Base-by-base conservation (phyloP, 2,329 filamentous ascomycete species). In the Blastomyces silverae region DNA sequence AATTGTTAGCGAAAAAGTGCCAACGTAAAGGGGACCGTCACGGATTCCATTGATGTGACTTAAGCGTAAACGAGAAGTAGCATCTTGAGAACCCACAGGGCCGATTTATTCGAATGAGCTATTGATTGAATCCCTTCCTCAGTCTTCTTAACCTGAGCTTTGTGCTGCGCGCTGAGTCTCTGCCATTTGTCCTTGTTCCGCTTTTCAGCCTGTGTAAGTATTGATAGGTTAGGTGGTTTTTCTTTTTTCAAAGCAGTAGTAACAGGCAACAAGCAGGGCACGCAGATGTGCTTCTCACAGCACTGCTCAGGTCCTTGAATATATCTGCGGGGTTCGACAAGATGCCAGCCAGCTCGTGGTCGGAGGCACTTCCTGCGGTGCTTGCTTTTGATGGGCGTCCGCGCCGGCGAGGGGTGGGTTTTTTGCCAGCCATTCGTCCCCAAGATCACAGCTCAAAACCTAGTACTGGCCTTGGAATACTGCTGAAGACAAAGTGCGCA, bases 151-250 rank as follows among this genome's bases (percentile, higher is more conserved):
- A 69, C 62, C 37, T 39, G 37, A 25, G 62, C 52, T 37, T 64
- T 64, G 61, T 69, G 67, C 13, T 69, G 66, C 44, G 53, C 59
- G 37, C 67, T 65, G 39, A 69, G 63, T 55, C 66, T 64, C 53
- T 67, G 65, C 59, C 67, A 65, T 46, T 64, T 64, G 37, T 62
- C 22, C 61, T 65, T 61, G 50, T 31, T 50, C 58, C 57, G 63
- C 56, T 67, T 64, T 61, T 66, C 62, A 31, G 64, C 53, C 68
- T 69, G 55, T 69, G 55, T 8, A 28, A 59, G 20, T 50, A n/a
- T 25, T 17, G 37, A 44, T 25, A 39, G 20, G 10, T 25, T 25
- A 53, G 50, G 50, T 44, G 28, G n/a, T 39, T 64, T 64, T 64
- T 64, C 63, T 4, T 10, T 11, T 44, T 59, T 34, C 28, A 39